These are phyloP conservation scores for Paraurostyla sp. DNA, from an alignment of 73 alveolate species.

Conservation along the genomic window DNA sequence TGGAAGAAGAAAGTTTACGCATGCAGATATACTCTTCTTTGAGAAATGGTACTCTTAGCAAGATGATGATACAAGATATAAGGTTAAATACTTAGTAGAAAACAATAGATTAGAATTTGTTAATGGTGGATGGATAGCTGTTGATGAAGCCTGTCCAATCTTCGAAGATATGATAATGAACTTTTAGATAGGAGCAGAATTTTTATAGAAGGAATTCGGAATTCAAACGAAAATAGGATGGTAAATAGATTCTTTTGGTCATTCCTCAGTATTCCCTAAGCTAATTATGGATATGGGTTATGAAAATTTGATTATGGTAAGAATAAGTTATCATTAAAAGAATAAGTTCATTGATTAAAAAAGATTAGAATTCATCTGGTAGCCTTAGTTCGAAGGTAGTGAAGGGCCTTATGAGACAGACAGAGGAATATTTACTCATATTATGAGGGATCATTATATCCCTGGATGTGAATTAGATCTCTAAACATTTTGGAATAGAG, in stretches of 20 bases:
- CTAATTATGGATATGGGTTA: slow-evolving; percentile 87
- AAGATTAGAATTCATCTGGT: slow-evolving; percentile 83
- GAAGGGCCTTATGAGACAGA: too few relatives aligned
- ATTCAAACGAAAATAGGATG: slow-evolving; percentile 83
- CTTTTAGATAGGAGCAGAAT: slow-evolving; percentile 81
- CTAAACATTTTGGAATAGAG: too few relatives aligned
- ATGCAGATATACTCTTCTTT: slow-evolving; percentile 83
- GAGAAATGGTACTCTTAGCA: slow-evolving; percentile 81
- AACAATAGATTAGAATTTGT: slow-evolving; percentile 80
- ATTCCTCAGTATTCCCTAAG: slow-evolving; percentile 82
- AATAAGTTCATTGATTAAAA: slow-evolving; percentile 67
- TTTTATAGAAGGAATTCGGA: slow-evolving; percentile 76
- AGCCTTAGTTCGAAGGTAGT: slow-evolving; percentile 62
- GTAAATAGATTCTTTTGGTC: slow-evolving; percentile 92
- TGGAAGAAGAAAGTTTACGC: slow-evolving; percentile 71
- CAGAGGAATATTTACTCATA: too few relatives aligned
- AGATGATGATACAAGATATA: slow-evolving; percentile 63
- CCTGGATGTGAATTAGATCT: too few relatives aligned
- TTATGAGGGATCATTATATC: too few relatives aligned
- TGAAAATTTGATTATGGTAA: slow-evolving; percentile 83
- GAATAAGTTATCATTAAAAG: slow-evolving; percentile 88
- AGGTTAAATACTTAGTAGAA: slow-evolving; percentile 71
- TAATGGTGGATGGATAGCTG: slow-evolving; percentile 88
- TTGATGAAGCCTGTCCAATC: slow-evolving; percentile 85
- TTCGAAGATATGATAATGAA: slow-evolving; percentile 81